Base-by-base conservation (phyloP, 2,329 filamentous ascomycete genomes). In the Colletotrichum endophyticum region DNA sequence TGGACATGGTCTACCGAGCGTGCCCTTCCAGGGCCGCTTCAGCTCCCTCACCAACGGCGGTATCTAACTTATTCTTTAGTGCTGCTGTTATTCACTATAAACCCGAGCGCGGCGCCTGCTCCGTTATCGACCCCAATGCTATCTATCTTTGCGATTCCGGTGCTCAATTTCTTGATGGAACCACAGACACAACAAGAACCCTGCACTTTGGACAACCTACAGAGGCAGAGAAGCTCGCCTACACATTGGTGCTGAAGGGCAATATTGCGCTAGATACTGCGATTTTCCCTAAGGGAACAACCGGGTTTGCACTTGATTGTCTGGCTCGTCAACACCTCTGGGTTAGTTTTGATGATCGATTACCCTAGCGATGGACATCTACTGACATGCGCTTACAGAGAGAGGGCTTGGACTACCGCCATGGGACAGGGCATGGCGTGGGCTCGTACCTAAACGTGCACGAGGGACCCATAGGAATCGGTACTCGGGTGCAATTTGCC, bases 71-170 rank as follows among this genome's bases (percentile, higher is more conserved):
- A 16, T 32, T 27, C 32, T 27, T 27, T n/a, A 77, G 97, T 83
- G 97, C 96, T 74, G 97, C 97, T 7, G 91, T 99, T 15, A 99
- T 99, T 74, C 97, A 99, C 84, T 99, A 99, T 88, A 95, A 94
- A 80, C 96, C 97, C 0, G 95, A 98, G 82, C 92, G 91, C 72
- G 95, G 94, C 25, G 94, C 90, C 78, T 99, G 96, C 85, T 91
- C 96, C 11, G 87, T 91, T 32, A 95, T 99, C 80, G 95, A 99
- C 79, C 95, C 95, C 0, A 92, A 92, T 8, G 93, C 93, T 16
- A 92, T 99, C 75, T 99, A 99, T 82, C 92, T 99, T 4, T 99
- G 97, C 83, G 97, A 99, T 85, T 99, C 97, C 27, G 97, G 97
- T 27, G 97, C 95, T n/a, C 97, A 99, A 84, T 99, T 96, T 81